These are phyloP conservation scores for Gentiana straminea DNA, from an alignment of 257 asterid genomes.

Conservation along the genomic window DNA sequence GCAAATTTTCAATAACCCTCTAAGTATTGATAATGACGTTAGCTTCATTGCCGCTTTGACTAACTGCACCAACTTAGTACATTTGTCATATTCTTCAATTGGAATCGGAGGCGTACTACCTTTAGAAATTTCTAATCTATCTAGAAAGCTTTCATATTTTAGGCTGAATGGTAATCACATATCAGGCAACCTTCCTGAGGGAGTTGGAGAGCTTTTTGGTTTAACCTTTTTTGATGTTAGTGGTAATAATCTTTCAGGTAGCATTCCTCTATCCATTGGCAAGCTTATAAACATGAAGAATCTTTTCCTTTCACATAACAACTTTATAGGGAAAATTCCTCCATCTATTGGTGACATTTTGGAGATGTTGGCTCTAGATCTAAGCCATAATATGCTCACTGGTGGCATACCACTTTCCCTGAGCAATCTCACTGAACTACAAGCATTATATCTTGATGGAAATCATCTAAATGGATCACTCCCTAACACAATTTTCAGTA, in stretches of 20 bases:
- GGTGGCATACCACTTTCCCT: no score
- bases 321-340: no score
- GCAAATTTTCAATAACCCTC: conserved; percentile 12
- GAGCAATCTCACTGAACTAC: no score
- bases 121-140: no score
- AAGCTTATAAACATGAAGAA: conserved; percentile 11
- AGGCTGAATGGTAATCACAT: conserved; percentile 9
- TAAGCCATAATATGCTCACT: conserved; percentile 14
- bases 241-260: conserved; percentile 6
- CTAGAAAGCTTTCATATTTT: neutral
- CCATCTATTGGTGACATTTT: neutral
- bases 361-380: conserved; percentile 6
- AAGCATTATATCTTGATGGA: no score
- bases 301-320: neutral
- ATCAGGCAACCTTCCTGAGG: no score
- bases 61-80: conserved; percentile 18
- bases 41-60: neutral
- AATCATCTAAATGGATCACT: no score
- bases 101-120: conserved; percentile 2
- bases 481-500: neutral
- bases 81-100: conserved; percentile 10
- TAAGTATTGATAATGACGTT: no score
- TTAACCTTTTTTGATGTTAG: conserved; percentile 13
- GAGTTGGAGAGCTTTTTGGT: conserved; percentile 8
- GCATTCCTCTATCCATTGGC: conserved; percentile 8